Evolutionary conservation across 495 filamentous ascomycete genomes (phyloP).

Genomic region (Platismatia glauca): DNA sequence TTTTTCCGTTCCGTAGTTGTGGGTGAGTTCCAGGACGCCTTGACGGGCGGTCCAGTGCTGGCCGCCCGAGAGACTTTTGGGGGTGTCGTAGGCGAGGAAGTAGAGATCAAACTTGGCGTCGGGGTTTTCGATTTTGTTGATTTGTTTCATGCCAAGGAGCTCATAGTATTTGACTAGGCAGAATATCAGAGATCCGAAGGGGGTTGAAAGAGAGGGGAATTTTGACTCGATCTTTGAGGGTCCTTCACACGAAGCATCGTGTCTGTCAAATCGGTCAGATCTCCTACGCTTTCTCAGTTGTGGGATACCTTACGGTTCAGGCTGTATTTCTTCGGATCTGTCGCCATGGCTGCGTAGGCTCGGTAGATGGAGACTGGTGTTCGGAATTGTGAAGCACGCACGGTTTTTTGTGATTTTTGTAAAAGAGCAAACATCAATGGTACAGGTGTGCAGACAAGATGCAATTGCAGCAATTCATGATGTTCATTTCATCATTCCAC

Average conservation of each 20-base stretch:
- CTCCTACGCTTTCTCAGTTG: background rate
- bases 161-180: constrained; percentile 79
- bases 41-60: constrained; percentile 72
- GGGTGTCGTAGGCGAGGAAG: constrained; percentile 67
- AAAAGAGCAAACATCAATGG: constrained; percentile 2
- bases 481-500: background rate
- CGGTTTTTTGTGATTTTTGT: background rate
- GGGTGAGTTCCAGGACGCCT: constrained; percentile 85
- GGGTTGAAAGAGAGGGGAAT: background rate
- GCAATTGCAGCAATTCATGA: background rate
- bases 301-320: constrained; percentile 58
- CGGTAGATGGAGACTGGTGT: background rate
- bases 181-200: background rate
- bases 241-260: constrained; percentile 90
- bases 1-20: constrained; percentile 92
- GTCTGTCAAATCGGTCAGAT: constrained; percentile 25
- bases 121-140: constrained; percentile 63
- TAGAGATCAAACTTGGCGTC: constrained; percentile 88
- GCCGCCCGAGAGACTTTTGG: constrained; percentile 50
- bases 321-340: constrained; percentile 75
- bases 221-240: constrained; percentile 64
- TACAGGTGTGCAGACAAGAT: background rate
- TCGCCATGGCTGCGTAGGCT: constrained; percentile 50
- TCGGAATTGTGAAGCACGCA: background rate
- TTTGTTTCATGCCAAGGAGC: constrained; percentile 77